Evolutionary conservation across 345 rosid species (phyloP).

Genomic region (Lepidium africanum): DNA sequence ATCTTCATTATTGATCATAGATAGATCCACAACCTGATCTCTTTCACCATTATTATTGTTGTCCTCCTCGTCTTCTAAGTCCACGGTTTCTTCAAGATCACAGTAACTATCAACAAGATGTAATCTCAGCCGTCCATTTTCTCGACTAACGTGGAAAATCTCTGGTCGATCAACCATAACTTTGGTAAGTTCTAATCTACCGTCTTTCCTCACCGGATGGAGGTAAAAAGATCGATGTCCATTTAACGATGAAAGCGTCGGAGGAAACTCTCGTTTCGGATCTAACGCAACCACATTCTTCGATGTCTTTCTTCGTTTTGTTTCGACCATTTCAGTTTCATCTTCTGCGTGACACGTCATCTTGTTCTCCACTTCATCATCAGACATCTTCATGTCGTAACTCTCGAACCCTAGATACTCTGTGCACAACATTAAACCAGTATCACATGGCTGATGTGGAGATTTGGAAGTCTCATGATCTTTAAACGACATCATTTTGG

Average conservation of each 20-base stretch:
- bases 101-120: constrained; percentile 30
- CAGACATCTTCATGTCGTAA: constrained; percentile 46
- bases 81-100: neutral
- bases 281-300: constrained; percentile 18
- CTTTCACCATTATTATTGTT: neutral
- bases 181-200: constrained; percentile 58
- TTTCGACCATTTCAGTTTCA: neutral
- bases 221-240: constrained; percentile 56
- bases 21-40: neutral
- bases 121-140: constrained; percentile 62
- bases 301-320: constrained; percentile 20
- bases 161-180: constrained; percentile 55
- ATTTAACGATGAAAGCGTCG: constrained; percentile 63
- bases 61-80: neutral
- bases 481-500: neutral
- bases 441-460: neutral
- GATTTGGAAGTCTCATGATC: neutral
- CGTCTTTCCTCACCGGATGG: constrained; percentile 53
- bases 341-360: neutral
- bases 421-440: constrained; percentile 63
- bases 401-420: constrained; percentile 93
- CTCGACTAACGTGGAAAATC: constrained; percentile 44
- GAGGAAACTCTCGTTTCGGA: constrained; percentile 35
- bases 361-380: constrained; percentile 2
- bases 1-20: neutral